Base-by-base conservation (phyloP, 2,329 filamentous ascomycete species). In the Fusarium temperatum region DNA sequence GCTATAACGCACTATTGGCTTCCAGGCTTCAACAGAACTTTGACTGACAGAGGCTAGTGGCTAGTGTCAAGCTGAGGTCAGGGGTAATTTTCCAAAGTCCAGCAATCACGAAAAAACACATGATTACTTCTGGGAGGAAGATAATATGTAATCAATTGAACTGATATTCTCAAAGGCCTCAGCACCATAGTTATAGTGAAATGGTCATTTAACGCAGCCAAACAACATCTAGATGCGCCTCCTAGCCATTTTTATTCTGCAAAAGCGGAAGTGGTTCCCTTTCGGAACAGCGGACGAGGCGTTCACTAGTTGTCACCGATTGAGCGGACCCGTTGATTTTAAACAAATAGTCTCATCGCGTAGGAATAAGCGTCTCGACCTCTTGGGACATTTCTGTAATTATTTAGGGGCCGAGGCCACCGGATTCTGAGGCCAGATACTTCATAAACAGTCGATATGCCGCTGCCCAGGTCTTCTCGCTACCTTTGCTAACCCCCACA, bases 291-390 rank as follows among this genome's bases (percentile, higher is more conserved):
- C 32, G 35, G 30, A 48, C 41, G 57, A 51, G 35, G 57, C 47
- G 26, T 30, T 50, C 44, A 11, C 28, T 41, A 26, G 47, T 17
- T n/a, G 20, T 30, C 47, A 20, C 44, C 6, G 11, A 59, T 59
- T 45, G n/a, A 28, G 20, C 15, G 32, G 35, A 32, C 22, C 44
- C 57, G 30, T 32, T 39, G 22, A 22, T 24, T 28, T 26, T 9
- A 6, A 35, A n/a, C 5, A 62, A 44, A 62, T 62, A 55, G 58
- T 55, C 30, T 44, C 48, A 44, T 61, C 26, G 58, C 58, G 38
- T n/a, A 28, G 14, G n/a, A 26, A 42, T 35, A 54, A 35, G 10
- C 18, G 26, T 18, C 57, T 41, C 12, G 22, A 53, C 28, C 28
- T 17, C 22, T 51, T 35, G 32, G 32, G 32, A 35, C 0, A 2